phyloP scores from a whole-genome alignment of 768 basidiomycete species.

The Tremella fuciformis region DNA sequence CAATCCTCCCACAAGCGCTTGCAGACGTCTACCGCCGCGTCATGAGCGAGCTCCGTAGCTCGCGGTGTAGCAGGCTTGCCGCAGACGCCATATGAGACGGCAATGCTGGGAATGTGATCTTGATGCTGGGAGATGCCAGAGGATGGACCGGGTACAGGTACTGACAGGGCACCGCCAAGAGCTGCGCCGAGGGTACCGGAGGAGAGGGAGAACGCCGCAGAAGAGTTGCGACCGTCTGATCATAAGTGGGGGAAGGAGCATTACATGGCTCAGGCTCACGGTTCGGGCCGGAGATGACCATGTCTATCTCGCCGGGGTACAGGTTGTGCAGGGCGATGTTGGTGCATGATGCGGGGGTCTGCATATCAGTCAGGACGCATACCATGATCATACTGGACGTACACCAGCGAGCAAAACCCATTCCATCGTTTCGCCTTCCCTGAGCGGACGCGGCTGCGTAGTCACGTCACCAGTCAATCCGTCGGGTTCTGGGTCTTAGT shows the following conservation, averaged over 20 bases:
- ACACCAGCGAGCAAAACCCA: conserved; percentile 84
- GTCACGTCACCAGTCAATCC: conserved; percentile 63
- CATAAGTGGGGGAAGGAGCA: conserved; percentile 1
- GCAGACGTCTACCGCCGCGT: conserved; percentile 66
- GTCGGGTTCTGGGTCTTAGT: conserved; percentile 38
- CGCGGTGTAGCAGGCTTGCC: conserved; percentile 63
- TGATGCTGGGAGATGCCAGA: conserved; percentile 28
- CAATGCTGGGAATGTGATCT: conserved; percentile 64
- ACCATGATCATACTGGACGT: too few species aligned
- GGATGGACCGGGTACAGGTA: conserved; percentile 51
- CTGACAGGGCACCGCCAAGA: conserved; percentile 60
- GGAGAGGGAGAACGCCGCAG: conserved; percentile 81
- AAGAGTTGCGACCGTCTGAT: conserved; percentile 52
- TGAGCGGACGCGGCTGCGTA: conserved; percentile 62
- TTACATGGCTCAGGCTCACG: conserved; percentile 25
- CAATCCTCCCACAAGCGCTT: conserved; percentile 76
- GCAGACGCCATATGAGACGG: conserved; percentile 82
- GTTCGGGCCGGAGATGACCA: conserved; percentile 59
- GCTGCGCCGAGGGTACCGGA: conserved; percentile 92
- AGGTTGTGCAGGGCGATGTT: conserved; percentile 89
- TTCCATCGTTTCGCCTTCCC: conserved; percentile 74
- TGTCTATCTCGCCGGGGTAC: conserved; percentile 77
- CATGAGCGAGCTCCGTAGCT: conserved; percentile 69
- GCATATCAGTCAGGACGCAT: background rate
- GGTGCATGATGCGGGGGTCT: conserved; percentile 73